Evolutionary conservation across 129 eudicot genomes (phyloP).

Genomic region (Mikania micrantha): DNA sequence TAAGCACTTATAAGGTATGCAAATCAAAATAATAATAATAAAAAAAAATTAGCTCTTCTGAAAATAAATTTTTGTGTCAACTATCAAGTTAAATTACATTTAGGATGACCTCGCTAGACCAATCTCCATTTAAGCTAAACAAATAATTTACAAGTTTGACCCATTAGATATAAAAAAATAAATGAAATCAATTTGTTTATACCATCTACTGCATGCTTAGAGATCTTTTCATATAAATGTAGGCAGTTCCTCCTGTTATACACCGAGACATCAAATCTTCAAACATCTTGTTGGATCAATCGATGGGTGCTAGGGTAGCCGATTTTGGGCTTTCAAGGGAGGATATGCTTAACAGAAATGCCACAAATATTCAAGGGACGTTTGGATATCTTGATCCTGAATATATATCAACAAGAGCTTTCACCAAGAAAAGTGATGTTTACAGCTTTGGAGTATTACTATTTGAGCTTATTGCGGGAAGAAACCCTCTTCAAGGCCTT

Average conservation of each 20-base stretch:
- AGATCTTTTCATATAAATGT: slow-evolving; percentile 11
- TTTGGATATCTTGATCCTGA: slow-evolving; percentile 95
- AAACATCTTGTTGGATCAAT: slow-evolving; percentile 86
- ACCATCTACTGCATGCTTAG: neutral
- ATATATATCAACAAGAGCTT: slow-evolving; percentile 84
- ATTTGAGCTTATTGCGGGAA: slow-evolving; percentile 80
- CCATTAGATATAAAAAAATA: neutral
- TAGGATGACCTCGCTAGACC: neutral
- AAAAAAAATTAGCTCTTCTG: neutral
- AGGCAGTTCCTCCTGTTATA: slow-evolving; percentile 93
- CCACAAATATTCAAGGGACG: slow-evolving; percentile 74
- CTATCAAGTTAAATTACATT: neutral
- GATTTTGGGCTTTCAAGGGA: slow-evolving; percentile 95
- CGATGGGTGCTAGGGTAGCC: slow-evolving; percentile 93
- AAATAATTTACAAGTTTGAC: neutral
- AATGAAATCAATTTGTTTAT: neutral
- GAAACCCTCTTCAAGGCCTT: slow-evolving; percentile 87
- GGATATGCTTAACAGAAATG: slow-evolving; percentile 68
- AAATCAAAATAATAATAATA: neutral
- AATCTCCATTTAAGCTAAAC: neutral
- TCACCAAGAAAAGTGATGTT: slow-evolving; percentile 88
- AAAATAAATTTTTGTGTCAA: neutral
- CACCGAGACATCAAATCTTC: slow-evolving; percentile 95
- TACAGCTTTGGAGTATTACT: slow-evolving; percentile 84
- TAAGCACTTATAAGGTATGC: too few species aligned